These are phyloP conservation scores for Apostasia ramifera DNA, from an alignment of 106 monocot genomes.

Conservation along the genomic window DNA sequence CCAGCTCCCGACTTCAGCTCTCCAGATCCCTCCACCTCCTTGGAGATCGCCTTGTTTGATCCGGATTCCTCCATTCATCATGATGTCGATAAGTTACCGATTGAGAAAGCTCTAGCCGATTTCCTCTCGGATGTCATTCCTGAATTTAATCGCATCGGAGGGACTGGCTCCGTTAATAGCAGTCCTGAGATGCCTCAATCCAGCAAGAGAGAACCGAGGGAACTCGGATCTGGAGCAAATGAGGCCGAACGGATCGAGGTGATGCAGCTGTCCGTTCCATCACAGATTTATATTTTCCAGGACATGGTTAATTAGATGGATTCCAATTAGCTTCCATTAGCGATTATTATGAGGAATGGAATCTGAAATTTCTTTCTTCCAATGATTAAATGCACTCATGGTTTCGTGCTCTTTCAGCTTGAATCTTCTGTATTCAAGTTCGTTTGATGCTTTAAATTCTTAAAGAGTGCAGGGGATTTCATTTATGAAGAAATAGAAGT, in stretches of 20 bases:
- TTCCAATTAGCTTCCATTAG: background rate
- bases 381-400: background rate
- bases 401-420: background rate
- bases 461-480: slow-evolving; percentile 30
- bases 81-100: slow-evolving; percentile 35
- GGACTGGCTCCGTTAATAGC: background rate
- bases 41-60: slow-evolving; percentile 6
- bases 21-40: slow-evolving; percentile 8
- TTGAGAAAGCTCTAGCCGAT: slow-evolving; percentile 39
- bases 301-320: background rate
- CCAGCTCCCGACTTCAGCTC: slow-evolving; percentile 19
- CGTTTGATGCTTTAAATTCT: slow-evolving; percentile 3
- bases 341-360: background rate
- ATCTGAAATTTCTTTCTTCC: background rate
- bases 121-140: slow-evolving; percentile 60
- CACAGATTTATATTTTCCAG: background rate
- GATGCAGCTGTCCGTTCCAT: background rate
- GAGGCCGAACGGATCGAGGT: slow-evolving; percentile 2
- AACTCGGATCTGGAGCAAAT: slow-evolving; percentile 1
- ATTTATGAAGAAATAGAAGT: slow-evolving; percentile 17
- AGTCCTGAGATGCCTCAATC: background rate
- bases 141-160: slow-evolving; percentile 3
- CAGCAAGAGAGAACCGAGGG: background rate
- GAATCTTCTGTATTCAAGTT: background rate
- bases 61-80: slow-evolving; percentile 5